phyloP scores from a whole-genome alignment of 345 rosid genomes.

The Triadica sebifera region DNA sequence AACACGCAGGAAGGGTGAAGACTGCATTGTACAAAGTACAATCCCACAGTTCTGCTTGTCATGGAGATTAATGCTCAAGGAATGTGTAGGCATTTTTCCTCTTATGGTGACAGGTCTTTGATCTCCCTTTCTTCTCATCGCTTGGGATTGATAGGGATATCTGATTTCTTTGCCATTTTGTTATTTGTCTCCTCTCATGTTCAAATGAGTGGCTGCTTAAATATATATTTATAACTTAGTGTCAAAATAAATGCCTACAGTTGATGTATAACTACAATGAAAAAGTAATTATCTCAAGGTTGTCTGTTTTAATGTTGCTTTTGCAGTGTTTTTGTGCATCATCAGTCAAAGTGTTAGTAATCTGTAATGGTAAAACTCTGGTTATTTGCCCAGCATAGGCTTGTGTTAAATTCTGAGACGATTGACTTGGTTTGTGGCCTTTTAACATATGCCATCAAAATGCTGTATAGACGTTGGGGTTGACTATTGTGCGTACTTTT shows the following conservation, averaged over 20 bases:
- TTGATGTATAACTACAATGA: too few relatives aligned
- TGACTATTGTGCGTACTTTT: neutral
- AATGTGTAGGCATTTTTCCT: constrained; percentile 26
- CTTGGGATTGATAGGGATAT: constrained; percentile 24
- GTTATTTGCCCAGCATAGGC: neutral
- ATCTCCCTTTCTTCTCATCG: constrained; percentile 23
- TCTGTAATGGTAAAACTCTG: neutral
- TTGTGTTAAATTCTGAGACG: neutral
- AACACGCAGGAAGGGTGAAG: constrained; percentile 17
- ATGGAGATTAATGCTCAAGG: constrained; percentile 32
- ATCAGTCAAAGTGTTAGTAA: neutral
- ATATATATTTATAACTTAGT: neutral
- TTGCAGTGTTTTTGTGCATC: neutral
- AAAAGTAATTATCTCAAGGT: too few relatives aligned
- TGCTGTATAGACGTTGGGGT: neutral
- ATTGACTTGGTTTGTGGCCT: neutral
- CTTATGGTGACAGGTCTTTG: constrained; percentile 40
- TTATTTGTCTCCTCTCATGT: neutral
- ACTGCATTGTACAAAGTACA: constrained; percentile 24
- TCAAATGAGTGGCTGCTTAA: neutral
- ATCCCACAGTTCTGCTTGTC: constrained; percentile 25
- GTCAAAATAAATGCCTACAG: neutral
- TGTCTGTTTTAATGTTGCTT: neutral
- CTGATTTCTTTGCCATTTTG: constrained; percentile 18
- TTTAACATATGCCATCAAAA: neutral